Percentiles rank a stretch among this genome's conserved stretches.
Evolutionary conservation across 169 alveolate genomes (phyloP).

Genomic region (Eimeria sp.): DNA sequence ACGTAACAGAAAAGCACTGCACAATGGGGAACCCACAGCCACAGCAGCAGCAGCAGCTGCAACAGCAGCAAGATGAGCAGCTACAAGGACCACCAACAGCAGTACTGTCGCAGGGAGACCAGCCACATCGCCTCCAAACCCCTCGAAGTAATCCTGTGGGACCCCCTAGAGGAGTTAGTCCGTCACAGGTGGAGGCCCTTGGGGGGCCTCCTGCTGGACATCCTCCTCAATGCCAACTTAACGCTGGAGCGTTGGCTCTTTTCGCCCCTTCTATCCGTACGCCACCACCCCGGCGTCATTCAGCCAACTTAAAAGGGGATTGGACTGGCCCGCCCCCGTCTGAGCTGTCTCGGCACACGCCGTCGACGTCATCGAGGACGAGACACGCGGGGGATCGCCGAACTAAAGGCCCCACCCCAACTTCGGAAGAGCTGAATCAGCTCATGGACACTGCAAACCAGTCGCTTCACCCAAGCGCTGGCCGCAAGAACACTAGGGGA

Average conservation of each 20-base stretch:
- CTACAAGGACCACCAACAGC: background rate
- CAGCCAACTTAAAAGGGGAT: background rate
- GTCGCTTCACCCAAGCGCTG: background rate
- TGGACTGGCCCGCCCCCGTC: slow-evolving; percentile 17
- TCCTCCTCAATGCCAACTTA: slow-evolving; percentile 16
- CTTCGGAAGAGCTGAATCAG: slow-evolving; percentile 30
- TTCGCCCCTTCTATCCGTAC: slow-evolving; percentile 65
- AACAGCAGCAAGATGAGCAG: slow-evolving; percentile 5
- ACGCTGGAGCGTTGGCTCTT: slow-evolving; percentile 59
- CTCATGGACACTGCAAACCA: background rate
- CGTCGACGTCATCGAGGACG: slow-evolving; percentile 26
- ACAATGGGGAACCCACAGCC: slow-evolving; percentile 47
- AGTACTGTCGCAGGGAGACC: background rate
- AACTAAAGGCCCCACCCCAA: background rate
- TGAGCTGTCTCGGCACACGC: background rate
- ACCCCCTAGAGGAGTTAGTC: background rate
- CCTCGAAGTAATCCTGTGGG: slow-evolving; percentile 15
- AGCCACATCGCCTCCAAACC: slow-evolving; percentile 39
- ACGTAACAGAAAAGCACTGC: background rate
- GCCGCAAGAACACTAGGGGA: slow-evolving; percentile 5
- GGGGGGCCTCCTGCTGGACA: background rate
- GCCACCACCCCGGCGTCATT: slow-evolving; percentile 33
- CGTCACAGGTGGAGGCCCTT: slow-evolving; percentile 16
- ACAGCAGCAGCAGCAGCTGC: slow-evolving; percentile 38
- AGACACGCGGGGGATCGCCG: slow-evolving; percentile 22